phyloP scores from a whole-genome alignment of 2,329 filamentous ascomycete genomes.

The Aspergillus fischeri region DNA sequence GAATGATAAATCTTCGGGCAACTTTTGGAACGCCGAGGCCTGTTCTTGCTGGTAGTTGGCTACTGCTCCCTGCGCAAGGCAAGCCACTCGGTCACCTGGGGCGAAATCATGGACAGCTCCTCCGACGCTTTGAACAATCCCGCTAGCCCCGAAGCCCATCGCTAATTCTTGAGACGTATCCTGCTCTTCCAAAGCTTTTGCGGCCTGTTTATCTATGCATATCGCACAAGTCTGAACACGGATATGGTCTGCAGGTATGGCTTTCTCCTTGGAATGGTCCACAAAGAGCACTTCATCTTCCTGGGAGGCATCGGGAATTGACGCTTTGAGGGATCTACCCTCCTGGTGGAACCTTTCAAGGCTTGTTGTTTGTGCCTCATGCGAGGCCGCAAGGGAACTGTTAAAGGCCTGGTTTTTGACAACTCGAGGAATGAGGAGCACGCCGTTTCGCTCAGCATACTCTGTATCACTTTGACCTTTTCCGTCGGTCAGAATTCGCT shows the following conservation, averaged over 20 bases:
- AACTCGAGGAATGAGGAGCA: constrained; percentile 21
- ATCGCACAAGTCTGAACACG: constrained; percentile 31
- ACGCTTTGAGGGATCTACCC: constrained; percentile 6
- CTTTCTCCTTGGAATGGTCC: neutral
- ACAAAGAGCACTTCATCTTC: constrained; percentile 7
- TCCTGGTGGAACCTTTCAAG: constrained; percentile 12
- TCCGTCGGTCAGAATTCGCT: constrained; percentile 4
- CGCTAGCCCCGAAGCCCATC: constrained; percentile 17
- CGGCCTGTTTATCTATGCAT: constrained; percentile 27
- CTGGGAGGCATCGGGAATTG: neutral
- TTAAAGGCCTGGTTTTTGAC: constrained; percentile 12
- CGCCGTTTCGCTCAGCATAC: constrained; percentile 19
- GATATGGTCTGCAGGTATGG: constrained; percentile 19
- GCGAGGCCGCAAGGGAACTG: neutral
- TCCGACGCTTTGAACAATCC: constrained; percentile 18
- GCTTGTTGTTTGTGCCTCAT: neutral
- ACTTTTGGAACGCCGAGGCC: constrained; percentile 17
- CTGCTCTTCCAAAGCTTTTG: constrained; percentile 1
- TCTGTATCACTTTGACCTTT: constrained; percentile 17
- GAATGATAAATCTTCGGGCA: constrained; percentile 16
- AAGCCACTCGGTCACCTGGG: constrained; percentile 22
- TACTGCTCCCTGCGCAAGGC: constrained; percentile 15
- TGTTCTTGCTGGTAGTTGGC: constrained; percentile 14
- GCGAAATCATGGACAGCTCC: constrained; percentile 9
- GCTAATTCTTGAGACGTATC: neutral